Evolutionary conservation across 768 basidiomycete species (phyloP), one percentile per base, ranked within the genome.

Genomic region (Rhizopogon vinicolor): DNA sequence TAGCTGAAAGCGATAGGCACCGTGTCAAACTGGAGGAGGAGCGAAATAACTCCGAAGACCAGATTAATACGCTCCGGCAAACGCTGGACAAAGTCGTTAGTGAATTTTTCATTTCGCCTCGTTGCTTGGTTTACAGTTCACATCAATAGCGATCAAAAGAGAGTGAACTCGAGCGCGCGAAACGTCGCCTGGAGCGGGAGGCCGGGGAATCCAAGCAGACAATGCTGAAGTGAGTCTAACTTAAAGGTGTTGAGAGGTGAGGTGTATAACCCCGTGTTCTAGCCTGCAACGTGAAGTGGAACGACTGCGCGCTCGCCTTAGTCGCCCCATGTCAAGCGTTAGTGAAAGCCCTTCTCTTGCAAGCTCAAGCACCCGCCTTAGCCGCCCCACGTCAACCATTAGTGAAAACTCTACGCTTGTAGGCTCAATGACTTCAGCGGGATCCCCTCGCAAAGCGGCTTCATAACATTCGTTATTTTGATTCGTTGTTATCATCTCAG

Each of bases 171-270:
- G 83, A 86, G 60, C 76, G 86, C 10, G 81, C 79, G 22, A 90
- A 90, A 68, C 83, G 89, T 33, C 79, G 87, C 42, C 86, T 86
- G 39, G 90, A 91, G 62, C 78, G 87, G 40, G 89, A 92, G 61
- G 86, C 85, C 31, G 81, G 73, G 5, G 89, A 92, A 60, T 83
- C 81, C 62, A 87, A 83, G 67, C 86, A 89, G 67, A 81, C 81
- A 57, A 77, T 83, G 41, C 74, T 90, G 14, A 82, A 78, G 89
- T 90, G 62, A 50, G 85, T 68, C 22, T 31, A 14, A 33, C 13
- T 22, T 7, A 7, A 19, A 19, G 31, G 13, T 49, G 9, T 37
- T 49, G 33, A 49, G 19, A 4, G 5, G 7, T 16, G 14, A 22
- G 9, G 22, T 37, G 3, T 49, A 37, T 49, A 49, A 8, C 39